Conservation (phyloP, 2,329 filamentous ascomycete genomes). For the Phaeosphaeria sp. region DNA sequence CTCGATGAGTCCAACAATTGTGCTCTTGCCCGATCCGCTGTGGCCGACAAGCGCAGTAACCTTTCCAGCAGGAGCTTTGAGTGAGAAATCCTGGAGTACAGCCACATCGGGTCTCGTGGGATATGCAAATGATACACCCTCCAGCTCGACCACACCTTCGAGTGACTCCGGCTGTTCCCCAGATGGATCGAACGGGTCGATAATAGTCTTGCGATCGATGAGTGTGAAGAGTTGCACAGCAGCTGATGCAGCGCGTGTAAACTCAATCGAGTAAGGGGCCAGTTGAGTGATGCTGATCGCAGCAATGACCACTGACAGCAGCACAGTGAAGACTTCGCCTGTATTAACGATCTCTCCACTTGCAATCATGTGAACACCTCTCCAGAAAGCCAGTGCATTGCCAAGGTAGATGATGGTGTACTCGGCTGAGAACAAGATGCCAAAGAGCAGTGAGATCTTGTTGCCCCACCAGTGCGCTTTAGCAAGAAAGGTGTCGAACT, state of each 20-base stretch:
- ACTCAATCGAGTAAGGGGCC: constrained; percentile 15
- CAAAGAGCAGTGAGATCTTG: constrained; percentile 63
- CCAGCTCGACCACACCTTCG: neutral
- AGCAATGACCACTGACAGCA: constrained; percentile 87
- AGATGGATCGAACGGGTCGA: constrained; percentile 16
- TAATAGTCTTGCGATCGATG: constrained; percentile 14
- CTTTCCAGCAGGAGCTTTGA: constrained; percentile 43
- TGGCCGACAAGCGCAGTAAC: constrained; percentile 52
- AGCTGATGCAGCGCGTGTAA: constrained; percentile 19
- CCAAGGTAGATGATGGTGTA: constrained; percentile 71
- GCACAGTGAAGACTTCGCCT: constrained; percentile 72
- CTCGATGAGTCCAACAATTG: constrained; percentile 49
- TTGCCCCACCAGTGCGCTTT: constrained; percentile 58
- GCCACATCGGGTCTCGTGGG: constrained; percentile 46
- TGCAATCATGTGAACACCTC: constrained; percentile 54
- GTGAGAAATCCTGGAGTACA: constrained; percentile 42
- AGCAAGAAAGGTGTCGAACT: constrained; percentile 60
- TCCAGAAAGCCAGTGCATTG: constrained; percentile 71
- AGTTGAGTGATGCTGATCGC: constrained; percentile 57
- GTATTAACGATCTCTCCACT: constrained; percentile 54
- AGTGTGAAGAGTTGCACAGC: constrained; percentile 17
- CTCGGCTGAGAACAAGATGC: constrained; percentile 63
- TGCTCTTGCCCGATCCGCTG: constrained; percentile 52
- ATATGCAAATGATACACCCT: constrained; percentile 47
- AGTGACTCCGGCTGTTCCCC: constrained; percentile 8